phyloP scores from a whole-genome alignment of 2,329 filamentous ascomycete genomes.

The Exophiala viscosa region DNA sequence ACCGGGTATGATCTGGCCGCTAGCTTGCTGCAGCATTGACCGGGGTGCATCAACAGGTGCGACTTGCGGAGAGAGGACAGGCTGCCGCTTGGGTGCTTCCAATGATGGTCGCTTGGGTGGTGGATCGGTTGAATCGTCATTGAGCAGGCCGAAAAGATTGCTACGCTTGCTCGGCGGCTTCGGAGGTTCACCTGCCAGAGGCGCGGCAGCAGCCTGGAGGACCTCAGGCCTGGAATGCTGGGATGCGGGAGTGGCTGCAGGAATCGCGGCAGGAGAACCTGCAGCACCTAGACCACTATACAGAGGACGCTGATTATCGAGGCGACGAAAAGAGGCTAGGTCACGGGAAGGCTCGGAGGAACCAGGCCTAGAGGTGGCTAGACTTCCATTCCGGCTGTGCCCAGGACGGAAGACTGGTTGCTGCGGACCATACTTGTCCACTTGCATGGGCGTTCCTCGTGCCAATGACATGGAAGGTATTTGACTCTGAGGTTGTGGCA shows the following conservation, averaged over 20 bases:
- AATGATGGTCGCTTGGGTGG: conserved; percentile 45
- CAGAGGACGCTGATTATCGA: conserved; percentile 14
- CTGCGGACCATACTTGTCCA: conserved; percentile 12
- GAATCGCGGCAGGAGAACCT: conserved; percentile 11
- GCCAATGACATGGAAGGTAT: conserved; percentile 6
- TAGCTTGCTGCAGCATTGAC: conserved; percentile 4
- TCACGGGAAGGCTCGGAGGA: conserved; percentile 17
- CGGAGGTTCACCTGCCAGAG: conserved; percentile 20
- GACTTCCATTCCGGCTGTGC: conserved; percentile 22
- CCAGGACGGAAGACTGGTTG: conserved; percentile 14
- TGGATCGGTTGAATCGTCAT: conserved; percentile 47
- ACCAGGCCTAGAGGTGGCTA: conserved; percentile 5
- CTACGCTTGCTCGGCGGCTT: conserved; percentile 44
- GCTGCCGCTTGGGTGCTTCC: conserved; percentile 30
- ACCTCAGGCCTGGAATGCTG: conserved; percentile 16
- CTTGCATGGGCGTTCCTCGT: conserved; percentile 13
- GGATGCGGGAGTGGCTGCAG: conserved; percentile 11
- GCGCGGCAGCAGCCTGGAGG: conserved; percentile 13
- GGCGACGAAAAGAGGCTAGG: conserved; percentile 13
- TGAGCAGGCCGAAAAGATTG: conserved; percentile 49
- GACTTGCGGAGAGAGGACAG: conserved; percentile 24
- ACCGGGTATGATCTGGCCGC: conserved; percentile 10
- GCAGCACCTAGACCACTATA: conserved; percentile 8
- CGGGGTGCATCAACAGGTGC: conserved; percentile 3
- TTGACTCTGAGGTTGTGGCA: conserved; percentile 11